These are phyloP conservation scores for Starmerella geochares DNA, from an alignment of 805 yeast genomes.

Conservation along the genomic window DNA sequence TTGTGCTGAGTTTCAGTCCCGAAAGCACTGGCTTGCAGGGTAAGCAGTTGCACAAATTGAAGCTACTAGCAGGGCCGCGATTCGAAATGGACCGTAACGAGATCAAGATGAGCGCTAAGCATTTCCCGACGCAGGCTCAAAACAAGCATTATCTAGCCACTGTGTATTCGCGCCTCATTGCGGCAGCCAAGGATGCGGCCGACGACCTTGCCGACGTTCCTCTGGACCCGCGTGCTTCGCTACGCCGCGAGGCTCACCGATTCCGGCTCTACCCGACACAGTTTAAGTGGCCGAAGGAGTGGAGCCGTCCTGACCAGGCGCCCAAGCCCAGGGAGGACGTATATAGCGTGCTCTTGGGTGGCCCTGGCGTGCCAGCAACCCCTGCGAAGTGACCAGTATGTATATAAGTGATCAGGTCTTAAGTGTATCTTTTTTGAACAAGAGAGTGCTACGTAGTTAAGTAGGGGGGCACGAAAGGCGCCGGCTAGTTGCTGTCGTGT, in stretches of 20 bases:
- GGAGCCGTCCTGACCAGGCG: conserved; percentile 69
- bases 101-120: conserved; percentile 55
- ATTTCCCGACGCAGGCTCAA: conserved; percentile 69
- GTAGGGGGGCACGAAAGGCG: no score
- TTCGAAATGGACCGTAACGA: conserved; percentile 52
- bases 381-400: not conserved
- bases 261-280: conserved; percentile 32
- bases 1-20: conserved; percentile 47
- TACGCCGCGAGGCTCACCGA: conserved; percentile 30
- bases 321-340: conserved; percentile 38
- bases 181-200: conserved; percentile 54
- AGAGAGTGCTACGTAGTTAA: no score
- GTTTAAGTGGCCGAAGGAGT: conserved; percentile 59
- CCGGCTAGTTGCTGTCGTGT: no score
- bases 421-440: no score
- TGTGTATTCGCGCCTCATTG: conserved; percentile 48
- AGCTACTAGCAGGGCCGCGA: conserved; percentile 67
- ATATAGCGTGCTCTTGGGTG: conserved; percentile 9
- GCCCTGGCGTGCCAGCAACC: not conserved
- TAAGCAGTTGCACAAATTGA: conserved; percentile 59
- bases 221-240: conserved; percentile 61
- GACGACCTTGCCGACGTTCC: conserved; percentile 71
- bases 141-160: conserved; percentile 67
- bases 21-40: conserved; percentile 36
- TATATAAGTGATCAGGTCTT: not conserved